Base-by-base conservation (phyloP, 2,329 filamentous ascomycete species). In the Cladophialophora immunda region DNA sequence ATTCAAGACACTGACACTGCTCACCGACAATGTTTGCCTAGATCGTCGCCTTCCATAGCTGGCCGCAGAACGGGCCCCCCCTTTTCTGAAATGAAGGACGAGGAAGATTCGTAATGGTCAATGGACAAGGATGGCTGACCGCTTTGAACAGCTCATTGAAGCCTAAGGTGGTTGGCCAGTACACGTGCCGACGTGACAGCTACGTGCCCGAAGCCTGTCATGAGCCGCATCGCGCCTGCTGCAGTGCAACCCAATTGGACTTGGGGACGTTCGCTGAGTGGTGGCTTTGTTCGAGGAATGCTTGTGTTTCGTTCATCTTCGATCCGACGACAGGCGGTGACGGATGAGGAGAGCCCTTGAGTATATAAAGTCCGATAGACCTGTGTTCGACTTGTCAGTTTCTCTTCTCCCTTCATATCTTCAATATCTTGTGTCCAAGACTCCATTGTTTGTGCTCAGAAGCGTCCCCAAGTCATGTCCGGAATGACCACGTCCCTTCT, bases 1-100 rank as follows among this genome's bases (percentile, higher is more conserved):
- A 55, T 32, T 55, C n/a, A 19, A 30, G 13, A 30, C 22, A 25
- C 17, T 30, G n/a, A 13, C 27, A 53, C 29, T 30, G 29, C 53
- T 55, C 53, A 55, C 53, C 53, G 53, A 55, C 53, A 55, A 55
- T 30, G 19, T 30, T 22, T 55, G 53, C 53, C 27, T 55, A 34
- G 9, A 30, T 55, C 6, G 9, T 55, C 53, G 19, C 9, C 15
- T 11, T 6, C 13, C 53, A 34, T 25, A 55, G 19, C 53, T 30
- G 53, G 53, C 53, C 25, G 53, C 27, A 34, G 27, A 55, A 55
- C 19, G 53, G 53, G 53, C 53, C 53, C 53, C 53, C 53, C 53
- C n/a, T 41, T 19, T 38, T 54, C 25, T 15, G 25, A 30, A 55
- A 17, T 29, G 15, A n/a, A n/a, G 19, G 32, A 34, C 53, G 45